Evolutionary conservation across 164 flowering plant species (phyloP).

Genomic region (Magnolia sinica): DNA sequence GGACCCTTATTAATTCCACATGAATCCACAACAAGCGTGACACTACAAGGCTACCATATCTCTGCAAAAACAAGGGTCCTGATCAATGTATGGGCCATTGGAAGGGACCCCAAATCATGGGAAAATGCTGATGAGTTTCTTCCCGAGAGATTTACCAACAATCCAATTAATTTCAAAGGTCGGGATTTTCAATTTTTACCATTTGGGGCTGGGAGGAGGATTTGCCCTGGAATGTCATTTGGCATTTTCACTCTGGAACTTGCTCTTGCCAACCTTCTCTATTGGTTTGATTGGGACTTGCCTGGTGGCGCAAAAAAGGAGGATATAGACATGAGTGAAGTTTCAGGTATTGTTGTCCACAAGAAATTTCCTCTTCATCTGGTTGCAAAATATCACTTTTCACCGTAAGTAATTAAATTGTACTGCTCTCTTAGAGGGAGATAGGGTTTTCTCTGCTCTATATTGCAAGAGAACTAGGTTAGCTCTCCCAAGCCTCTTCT

Average conservation of each 20-base stretch:
- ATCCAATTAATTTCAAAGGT: neutral
- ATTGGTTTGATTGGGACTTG: constrained; percentile 2
- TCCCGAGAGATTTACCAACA: constrained; percentile 1
- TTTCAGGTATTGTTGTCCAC: too few species aligned
- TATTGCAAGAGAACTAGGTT: too few species aligned
- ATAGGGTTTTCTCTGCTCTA: too few species aligned
- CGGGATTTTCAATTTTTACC: constrained; percentile 2
- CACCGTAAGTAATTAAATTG: too few species aligned
- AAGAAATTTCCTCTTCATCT: too few species aligned
- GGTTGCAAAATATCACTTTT: too few species aligned
- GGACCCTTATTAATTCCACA: neutral
- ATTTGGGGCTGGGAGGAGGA: constrained; percentile 4
- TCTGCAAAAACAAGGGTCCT: neutral
- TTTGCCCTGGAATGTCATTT: neutral
- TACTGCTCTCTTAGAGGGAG: too few species aligned
- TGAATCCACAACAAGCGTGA: neutral
- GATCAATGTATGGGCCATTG: neutral
- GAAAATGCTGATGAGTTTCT: neutral
- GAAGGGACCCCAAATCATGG: constrained; percentile 1
- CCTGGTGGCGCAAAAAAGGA: neutral
- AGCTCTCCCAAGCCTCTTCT: too few species aligned
- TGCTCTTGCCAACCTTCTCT: neutral
- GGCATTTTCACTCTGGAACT: neutral
- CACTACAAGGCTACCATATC: neutral
- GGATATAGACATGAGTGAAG: neutral